Conservation (phyloP, 768 basidiomycete species). For the Scleroderma citrinum region DNA sequence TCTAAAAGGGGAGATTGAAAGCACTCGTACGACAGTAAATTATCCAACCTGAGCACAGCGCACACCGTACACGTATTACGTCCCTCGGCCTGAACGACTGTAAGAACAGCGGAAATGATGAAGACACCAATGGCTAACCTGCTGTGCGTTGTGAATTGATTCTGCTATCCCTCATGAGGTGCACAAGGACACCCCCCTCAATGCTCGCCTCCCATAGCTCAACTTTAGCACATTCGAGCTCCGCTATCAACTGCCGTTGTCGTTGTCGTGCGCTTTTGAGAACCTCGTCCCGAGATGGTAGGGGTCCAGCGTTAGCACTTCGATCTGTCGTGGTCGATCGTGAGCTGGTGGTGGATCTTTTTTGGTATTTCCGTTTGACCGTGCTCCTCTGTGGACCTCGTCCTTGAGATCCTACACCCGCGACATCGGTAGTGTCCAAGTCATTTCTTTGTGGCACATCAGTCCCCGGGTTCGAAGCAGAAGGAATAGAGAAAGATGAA, state of each 20-base stretch:
- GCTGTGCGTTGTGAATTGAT: neutral
- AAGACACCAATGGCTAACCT: no score
- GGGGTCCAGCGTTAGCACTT: conserved; percentile 28
- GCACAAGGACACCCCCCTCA: conserved; percentile 58
- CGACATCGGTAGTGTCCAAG: neutral
- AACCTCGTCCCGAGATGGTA: conserved; percentile 45
- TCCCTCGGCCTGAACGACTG: no score
- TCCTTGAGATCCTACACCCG: neutral
- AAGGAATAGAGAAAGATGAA: conserved; percentile 28
- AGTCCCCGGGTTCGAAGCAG: conserved; percentile 36
- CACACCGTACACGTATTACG: no score
- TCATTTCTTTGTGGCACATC: neutral
- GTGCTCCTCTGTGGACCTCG: neutral
- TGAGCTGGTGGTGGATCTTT: conserved; percentile 26
- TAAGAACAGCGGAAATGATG: no score
- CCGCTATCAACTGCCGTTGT: conserved; percentile 43
- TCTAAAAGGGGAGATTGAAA: no score
- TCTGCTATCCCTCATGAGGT: conserved; percentile 34
- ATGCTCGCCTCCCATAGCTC: conserved; percentile 72
- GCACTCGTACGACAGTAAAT: no score
- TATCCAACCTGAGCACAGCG: no score
- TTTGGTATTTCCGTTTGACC: conserved; percentile 21
- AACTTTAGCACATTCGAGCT: conserved; percentile 55
- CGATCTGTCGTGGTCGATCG: conserved; percentile 1
- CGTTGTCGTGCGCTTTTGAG: conserved; percentile 49